phyloP scores from a whole-genome alignment of 305 asterid genomes.

The Fraxinus floribunda region DNA sequence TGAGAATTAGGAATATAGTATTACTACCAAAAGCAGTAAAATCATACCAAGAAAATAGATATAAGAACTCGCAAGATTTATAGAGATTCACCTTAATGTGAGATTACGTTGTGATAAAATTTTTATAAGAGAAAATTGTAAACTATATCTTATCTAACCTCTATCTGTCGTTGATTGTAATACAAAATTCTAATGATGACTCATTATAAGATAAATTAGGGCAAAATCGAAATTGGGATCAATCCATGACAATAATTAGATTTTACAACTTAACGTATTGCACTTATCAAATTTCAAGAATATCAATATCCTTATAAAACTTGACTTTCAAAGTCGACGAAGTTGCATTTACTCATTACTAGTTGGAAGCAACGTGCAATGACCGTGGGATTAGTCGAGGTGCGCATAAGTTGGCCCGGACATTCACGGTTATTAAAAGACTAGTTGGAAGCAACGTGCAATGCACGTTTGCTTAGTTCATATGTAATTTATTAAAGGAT shows the following conservation, averaged over 20 bases:
- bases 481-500: too few relatives aligned
- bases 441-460: too few relatives aligned
- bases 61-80: background rate
- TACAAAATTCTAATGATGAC: background rate
- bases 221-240: background rate
- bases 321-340: background rate
- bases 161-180: background rate
- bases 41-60: too few relatives aligned
- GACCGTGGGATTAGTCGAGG: too few relatives aligned
- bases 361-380: too few relatives aligned
- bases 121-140: background rate
- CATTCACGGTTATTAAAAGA: too few relatives aligned
- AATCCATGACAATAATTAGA: too few relatives aligned
- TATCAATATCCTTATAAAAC: background rate
- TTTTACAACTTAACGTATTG: background rate
- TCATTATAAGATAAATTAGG: background rate
- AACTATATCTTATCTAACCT: too few relatives aligned
- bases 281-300: background rate
- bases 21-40: background rate
- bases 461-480: too few relatives aligned
- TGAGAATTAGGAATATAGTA: background rate
- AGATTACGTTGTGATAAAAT: background rate
- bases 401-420: too few relatives aligned
- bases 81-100: too few relatives aligned
- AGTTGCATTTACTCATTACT: background rate